Base-by-base conservation (phyloP, 495 filamentous ascomycete genomes). In the Neurospora sp. region DNA sequence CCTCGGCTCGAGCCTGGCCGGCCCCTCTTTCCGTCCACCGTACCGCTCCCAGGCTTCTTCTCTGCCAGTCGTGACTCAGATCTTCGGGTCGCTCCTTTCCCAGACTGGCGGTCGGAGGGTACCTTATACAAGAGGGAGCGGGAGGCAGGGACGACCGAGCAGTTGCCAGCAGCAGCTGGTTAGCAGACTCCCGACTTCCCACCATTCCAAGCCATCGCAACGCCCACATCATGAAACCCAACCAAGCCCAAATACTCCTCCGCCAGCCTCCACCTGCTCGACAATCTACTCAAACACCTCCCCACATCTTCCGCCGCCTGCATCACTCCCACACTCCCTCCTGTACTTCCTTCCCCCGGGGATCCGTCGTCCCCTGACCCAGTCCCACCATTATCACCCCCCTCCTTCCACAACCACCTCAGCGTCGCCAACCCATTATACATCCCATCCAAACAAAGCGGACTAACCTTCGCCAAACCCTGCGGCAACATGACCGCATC, bases 401-500 rank as follows among this genome's bases (percentile, higher is more conserved):
- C 69, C 71, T 80, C 79, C 70, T 76, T 79, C 74, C 75, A 77
- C 70, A 80, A 69, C 79, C 79, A 80, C 31, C 74, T 75, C 62
- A 78, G 71, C 39, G 74, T 76, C 37, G 76, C 76, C 69, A 76
- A 48, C 10, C 73, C 72, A 4, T 69, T 69, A 72, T 80, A 80
- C 9, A 80, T 42, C 6, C 41, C 44, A 71, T 80, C 79, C 44
- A 80, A 66, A 35, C 71, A 75, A 9, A 80, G 46, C n/a, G 76
- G 77, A 59, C 75, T 75, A 0, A 76, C 69, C 4, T 69, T 20
- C 39, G 39, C 35, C 59, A 72, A 54, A n/a, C 37, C 71, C 20
- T 70, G 38, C 9, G 78, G 78, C 23, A 78, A 44, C 73, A 76
- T 41, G 11, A 71, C 59, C 4, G 66, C 72, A 41, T 78, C 76